Evolutionary conservation across 345 rosid species (phyloP).

Genomic region (Excoecaria cochinchinensis): DNA sequence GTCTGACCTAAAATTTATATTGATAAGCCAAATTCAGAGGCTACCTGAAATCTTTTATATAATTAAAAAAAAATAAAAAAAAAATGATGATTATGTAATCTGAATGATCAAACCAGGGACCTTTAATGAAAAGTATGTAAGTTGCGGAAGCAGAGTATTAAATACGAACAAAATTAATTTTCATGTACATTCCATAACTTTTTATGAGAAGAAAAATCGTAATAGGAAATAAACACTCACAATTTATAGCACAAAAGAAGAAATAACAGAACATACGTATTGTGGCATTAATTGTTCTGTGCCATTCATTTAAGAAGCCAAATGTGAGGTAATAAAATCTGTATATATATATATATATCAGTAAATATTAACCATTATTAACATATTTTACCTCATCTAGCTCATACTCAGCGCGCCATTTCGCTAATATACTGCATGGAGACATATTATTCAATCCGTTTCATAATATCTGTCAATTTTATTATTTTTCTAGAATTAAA

Average conservation of each 20-base stretch:
- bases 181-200: neutral
- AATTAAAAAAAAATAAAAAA: too few species aligned
- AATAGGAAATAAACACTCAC: neutral
- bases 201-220: neutral
- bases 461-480: too few species aligned
- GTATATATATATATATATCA: neutral
- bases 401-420: neutral
- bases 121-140: too few species aligned
- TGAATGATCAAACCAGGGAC: too few species aligned
- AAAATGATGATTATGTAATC: too few species aligned
- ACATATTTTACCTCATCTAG: neutral
- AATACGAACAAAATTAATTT: neutral
- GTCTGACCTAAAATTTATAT: too few species aligned
- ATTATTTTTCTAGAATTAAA: too few species aligned
- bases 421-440: neutral
- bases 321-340: neutral
- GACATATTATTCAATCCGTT: too few species aligned
- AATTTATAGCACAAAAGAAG: neutral
- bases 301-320: neutral
- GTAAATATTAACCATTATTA: neutral
- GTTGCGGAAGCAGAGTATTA: too few species aligned
- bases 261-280: neutral
- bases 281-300: neutral
- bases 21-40: too few species aligned
- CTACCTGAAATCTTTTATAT: too few species aligned